Evolutionary conservation across 2,329 filamentous ascomycete genomes (phyloP), one percentile per base, ranked within the genome.

Genomic region (Fusarium multiceps): DNA sequence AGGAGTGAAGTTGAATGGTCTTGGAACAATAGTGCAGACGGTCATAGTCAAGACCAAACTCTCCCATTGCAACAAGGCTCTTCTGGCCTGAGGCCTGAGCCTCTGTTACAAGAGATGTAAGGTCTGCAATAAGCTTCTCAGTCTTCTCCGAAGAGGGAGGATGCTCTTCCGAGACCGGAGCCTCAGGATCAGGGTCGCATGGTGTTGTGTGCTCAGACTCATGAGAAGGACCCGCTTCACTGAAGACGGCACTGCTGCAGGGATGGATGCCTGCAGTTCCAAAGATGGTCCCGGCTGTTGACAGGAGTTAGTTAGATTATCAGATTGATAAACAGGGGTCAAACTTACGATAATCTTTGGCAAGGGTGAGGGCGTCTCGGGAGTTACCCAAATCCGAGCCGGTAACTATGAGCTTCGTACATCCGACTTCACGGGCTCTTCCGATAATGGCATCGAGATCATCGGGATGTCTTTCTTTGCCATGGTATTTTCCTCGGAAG

Each of bases 21-120:
- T 90, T 92, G 41, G 90, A 88, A 76, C 92, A 94, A 75, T 94
- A 90, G 74, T 93, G 92, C 37, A 99, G 83, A 3, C 96, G 89
- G 81, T 99, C 96, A 78, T 98, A 99, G 81, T 99, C 96, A 6
- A 99, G 90, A 3, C 96, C 96, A 67, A 99, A 93, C 80, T 99
- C 96, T 50, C 96, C 96, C 78, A 98, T 94, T 9, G 96, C 95
- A 2, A 93, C 90, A 42, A 92, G 85, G 40, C 72, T 70, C 42
- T 74, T 65, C 40, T 72, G 68, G 0, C 87, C 78, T 8, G 80
- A 78, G 4, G 80, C 68, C 20, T 88, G 88, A 2, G 89, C 87
- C 37, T 88, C 81, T 4, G 86, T 76, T 6, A 94, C 88, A 4
- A 98, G 83, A 9, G 82, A 76, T 46, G 85, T 85, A n/a, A 98